phyloP scores from a whole-genome alignment of 306 rosid genomes.

The Cucurbita ficifolia region DNA sequence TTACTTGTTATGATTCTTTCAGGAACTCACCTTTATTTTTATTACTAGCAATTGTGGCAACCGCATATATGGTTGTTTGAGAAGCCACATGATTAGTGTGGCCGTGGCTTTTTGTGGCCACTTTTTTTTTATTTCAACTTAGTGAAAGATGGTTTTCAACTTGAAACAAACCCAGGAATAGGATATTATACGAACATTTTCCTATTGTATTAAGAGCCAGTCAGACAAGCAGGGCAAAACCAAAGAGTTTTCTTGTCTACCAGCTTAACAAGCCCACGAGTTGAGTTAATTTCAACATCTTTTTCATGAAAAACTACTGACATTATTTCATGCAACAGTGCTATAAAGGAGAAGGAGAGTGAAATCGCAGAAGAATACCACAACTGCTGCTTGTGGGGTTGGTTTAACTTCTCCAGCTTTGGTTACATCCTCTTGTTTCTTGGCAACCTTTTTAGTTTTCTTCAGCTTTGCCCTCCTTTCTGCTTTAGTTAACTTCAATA shows the following conservation, averaged over 20 bases:
- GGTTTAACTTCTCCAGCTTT: conserved; percentile 30
- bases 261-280: not conserved
- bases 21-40: no score
- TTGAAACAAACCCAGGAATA: not conserved
- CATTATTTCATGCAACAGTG: not conserved
- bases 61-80: no score
- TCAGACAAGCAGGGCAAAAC: not conserved
- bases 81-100: no score
- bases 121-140: no score
- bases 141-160: not conserved
- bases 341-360: not conserved
- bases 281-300: not conserved
- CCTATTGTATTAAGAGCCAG: not conserved
- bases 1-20: not conserved
- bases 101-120: no score
- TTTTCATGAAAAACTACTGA: no score
- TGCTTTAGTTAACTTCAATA: conserved; percentile 58
- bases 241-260: not conserved
- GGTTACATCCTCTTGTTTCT: conserved; percentile 48
- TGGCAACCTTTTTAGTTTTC: conserved; percentile 51
- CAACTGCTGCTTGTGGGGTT: conserved; percentile 63
- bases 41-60: no score
- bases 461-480: conserved; percentile 80
- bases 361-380: conserved; percentile 34
- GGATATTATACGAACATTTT: not conserved